Percentiles rank a stretch among this genome's conserved stretches.
These are phyloP conservation scores for Arctostaphylos glauca DNA, from an alignment of 148 eudicot species.

Conservation along the genomic window DNA sequence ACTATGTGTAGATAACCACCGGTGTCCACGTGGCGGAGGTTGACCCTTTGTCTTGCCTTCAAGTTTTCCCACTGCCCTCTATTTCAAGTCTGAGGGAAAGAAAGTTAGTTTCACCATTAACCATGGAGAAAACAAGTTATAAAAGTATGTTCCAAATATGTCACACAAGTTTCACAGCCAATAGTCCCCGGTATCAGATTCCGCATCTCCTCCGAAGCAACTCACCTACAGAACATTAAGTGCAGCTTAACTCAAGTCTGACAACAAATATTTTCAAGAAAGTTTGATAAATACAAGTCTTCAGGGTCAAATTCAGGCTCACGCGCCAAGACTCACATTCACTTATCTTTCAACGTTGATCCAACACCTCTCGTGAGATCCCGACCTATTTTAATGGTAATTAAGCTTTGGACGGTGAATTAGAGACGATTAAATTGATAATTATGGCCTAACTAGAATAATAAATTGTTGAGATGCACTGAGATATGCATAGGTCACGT, in stretches of 20 bases:
- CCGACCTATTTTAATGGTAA: too few species aligned
- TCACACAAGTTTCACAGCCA: constrained; percentile 54
- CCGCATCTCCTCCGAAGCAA: constrained; percentile 64
- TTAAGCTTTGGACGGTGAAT: too few species aligned
- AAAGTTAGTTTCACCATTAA: not conserved
- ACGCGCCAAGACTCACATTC: too few species aligned
- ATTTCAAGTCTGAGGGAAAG: constrained; percentile 48
- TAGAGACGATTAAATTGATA: too few species aligned
- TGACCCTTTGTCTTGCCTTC: constrained; percentile 76
- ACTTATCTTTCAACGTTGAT: too few species aligned
- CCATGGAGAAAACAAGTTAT: not conserved
- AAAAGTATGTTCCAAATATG: not conserved
- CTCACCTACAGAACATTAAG: constrained; percentile 47
- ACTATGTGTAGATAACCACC: constrained; percentile 71
- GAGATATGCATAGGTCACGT: too few species aligned
- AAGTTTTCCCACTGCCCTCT: constrained; percentile 59
- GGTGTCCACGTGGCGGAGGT: constrained; percentile 73
- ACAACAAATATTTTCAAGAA: not conserved
- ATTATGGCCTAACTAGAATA: too few species aligned
- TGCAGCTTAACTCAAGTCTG: not conserved
- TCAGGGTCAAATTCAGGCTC: too few species aligned
- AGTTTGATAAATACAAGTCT: not conserved
- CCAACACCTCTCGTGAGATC: too few species aligned
- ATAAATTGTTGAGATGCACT: too few species aligned
- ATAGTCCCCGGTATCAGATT: constrained; percentile 71